phyloP scores from a whole-genome alignment of 768 basidiomycete species.

The Naganishia kalamii region DNA sequence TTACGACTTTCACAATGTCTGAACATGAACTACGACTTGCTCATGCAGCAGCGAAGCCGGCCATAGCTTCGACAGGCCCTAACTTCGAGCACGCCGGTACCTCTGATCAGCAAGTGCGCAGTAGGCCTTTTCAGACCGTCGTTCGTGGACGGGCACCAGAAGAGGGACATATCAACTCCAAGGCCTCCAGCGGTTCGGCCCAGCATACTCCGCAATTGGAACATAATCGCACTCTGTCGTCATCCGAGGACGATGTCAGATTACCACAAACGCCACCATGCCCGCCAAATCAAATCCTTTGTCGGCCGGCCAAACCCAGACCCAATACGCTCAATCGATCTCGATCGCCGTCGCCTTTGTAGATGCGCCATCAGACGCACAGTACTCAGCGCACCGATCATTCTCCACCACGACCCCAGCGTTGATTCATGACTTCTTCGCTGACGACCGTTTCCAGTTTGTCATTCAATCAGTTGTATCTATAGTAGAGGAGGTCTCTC shows the following conservation, averaged over 20 bases:
- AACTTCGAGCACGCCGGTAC: too few relatives aligned
- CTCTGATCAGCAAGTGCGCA: too few relatives aligned
- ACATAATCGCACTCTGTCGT: slow-evolving; percentile 9
- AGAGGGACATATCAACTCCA: neutral
- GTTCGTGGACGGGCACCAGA: neutral
- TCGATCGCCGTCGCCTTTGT: slow-evolving; percentile 5
- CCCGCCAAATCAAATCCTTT: neutral
- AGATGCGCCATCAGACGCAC: neutral
- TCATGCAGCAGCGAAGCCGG: slow-evolving; percentile 40
- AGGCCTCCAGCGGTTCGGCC: neutral
- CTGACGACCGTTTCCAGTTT: too few relatives aligned
- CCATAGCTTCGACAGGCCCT: slow-evolving; percentile 32
- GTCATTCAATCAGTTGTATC: slow-evolving; percentile 13
- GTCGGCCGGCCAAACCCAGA: neutral
- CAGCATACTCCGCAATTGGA: slow-evolving; percentile 11
- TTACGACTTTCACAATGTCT: slow-evolving; percentile 61
- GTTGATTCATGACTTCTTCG: too few relatives aligned
- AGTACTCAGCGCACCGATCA: neutral
- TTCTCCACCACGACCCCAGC: neutral
- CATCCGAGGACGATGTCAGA: neutral
- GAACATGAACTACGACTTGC: slow-evolving; percentile 50
- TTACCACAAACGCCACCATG: slow-evolving; percentile 10
- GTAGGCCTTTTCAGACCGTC: neutral
- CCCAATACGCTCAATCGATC: neutral
- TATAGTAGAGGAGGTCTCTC: neutral